Percentiles rank a stretch among this genome's conserved stretches.
Conservation (phyloP, 768 basidiomycete species). For the Russula virescens region DNA sequence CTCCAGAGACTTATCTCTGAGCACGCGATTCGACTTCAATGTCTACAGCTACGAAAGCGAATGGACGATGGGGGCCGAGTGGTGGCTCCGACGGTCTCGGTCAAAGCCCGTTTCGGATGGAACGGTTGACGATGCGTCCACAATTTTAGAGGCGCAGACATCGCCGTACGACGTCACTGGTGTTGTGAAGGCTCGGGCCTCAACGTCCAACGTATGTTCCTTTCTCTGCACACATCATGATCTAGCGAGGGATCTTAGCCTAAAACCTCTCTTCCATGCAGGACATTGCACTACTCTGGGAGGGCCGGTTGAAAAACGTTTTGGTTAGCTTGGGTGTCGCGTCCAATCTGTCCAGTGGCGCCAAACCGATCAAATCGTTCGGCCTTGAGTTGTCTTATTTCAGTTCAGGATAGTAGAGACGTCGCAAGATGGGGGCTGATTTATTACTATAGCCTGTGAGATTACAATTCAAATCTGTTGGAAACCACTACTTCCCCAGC, state of each 20-base stretch:
- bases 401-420: conserved; percentile 45
- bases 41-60: conserved; percentile 96
- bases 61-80: conserved; percentile 92
- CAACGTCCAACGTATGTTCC: conserved; percentile 77
- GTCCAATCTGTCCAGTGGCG: conserved; percentile 80
- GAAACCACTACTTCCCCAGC: neutral
- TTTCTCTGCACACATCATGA: neutral
- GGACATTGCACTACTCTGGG: conserved; percentile 92
- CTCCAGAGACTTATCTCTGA: conserved; percentile 77
- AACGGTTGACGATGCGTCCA: conserved; percentile 28
- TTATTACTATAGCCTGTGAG: neutral
- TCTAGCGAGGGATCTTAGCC: neutral
- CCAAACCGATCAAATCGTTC: conserved; percentile 82
- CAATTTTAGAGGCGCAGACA: conserved; percentile 24
- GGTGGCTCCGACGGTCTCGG: conserved; percentile 76
- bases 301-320: conserved; percentile 85
- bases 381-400: conserved; percentile 95
- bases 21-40: conserved; percentile 93
- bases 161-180: conserved; percentile 50
- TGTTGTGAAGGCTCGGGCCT: conserved; percentile 84
- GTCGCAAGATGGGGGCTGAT: neutral
- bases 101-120: conserved; percentile 27
- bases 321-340: conserved; percentile 85
- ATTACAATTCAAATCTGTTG: conserved; percentile 3
- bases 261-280: conserved; percentile 29